phyloP scores from a whole-genome alignment of 2,329 filamentous ascomycete species.

The Didymella glomerata region DNA sequence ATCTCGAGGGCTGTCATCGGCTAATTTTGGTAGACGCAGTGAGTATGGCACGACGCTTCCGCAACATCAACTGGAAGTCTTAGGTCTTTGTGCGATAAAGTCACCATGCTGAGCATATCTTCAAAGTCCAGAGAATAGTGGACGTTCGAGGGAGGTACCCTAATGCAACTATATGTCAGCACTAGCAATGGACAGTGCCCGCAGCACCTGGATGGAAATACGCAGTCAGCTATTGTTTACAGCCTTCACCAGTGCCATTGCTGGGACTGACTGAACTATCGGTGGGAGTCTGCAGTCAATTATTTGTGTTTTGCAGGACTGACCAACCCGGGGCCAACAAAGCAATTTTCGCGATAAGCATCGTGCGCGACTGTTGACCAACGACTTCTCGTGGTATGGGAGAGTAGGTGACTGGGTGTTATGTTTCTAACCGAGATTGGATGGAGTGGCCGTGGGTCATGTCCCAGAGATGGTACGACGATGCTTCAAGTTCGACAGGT shows the following conservation, averaged over 20 bases:
- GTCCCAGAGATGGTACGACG: background rate
- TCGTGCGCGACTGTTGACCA: background rate
- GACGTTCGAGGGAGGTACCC: background rate
- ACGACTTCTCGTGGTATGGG: background rate
- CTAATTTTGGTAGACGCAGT: background rate
- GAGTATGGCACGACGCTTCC: background rate
- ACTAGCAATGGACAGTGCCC: background rate
- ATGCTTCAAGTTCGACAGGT: background rate
- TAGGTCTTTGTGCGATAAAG: background rate
- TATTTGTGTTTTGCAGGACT: background rate
- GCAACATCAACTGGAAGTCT: background rate
- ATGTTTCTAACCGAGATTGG: background rate
- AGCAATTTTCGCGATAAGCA: background rate
- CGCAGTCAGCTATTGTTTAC: background rate
- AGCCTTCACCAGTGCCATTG: background rate
- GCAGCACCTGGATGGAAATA: background rate
- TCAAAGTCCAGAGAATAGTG: background rate
- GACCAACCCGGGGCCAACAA: background rate
- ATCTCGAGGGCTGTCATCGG: background rate
- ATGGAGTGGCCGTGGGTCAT: background rate
- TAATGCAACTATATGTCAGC: background rate
- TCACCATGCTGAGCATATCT: background rate
- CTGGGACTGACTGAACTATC: background rate
- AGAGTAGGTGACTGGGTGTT: background rate
- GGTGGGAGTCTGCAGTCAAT: background rate